phyloP scores from a whole-genome alignment of 2,329 filamentous ascomycete genomes.

The Alternaria sp. region DNA sequence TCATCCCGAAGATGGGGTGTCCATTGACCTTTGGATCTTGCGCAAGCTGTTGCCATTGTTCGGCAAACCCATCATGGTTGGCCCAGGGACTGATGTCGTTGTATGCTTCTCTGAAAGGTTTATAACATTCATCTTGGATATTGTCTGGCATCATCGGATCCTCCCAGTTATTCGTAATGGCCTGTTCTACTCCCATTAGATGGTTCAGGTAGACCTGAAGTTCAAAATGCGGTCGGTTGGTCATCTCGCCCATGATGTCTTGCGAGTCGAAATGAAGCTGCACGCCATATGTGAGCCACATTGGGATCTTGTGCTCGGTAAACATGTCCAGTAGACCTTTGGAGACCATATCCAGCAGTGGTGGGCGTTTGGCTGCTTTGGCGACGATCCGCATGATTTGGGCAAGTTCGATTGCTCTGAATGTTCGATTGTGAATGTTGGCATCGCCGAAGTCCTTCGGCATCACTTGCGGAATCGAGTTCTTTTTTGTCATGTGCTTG shows the following conservation, averaged over 20 bases:
- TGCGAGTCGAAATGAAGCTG: conserved; percentile 2
- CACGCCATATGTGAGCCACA: conserved; percentile 1
- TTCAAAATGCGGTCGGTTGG: neutral
- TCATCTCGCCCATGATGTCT: conserved; percentile 2
- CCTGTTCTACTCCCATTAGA: neutral
- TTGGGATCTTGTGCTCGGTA: neutral
- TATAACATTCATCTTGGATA: neutral
- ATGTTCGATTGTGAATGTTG: neutral
- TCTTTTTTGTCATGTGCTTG: neutral
- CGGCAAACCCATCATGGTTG: neutral
- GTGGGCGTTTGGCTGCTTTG: neutral
- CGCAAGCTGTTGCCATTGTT: neutral
- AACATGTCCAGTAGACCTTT: neutral
- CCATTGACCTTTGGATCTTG: neutral
- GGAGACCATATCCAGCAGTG: neutral
- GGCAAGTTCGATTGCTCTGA: neutral
- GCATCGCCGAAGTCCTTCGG: neutral
- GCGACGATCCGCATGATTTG: neutral
- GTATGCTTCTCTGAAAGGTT: neutral
- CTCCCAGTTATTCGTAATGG: neutral
- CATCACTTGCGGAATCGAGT: neutral
- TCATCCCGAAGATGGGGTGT: neutral
- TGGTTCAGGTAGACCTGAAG: neutral
- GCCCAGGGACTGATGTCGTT: neutral
- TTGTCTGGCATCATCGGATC: neutral